Evolutionary conservation across 805 yeast genomes (phyloP).

Genomic region (Starmerella scarabaei): DNA sequence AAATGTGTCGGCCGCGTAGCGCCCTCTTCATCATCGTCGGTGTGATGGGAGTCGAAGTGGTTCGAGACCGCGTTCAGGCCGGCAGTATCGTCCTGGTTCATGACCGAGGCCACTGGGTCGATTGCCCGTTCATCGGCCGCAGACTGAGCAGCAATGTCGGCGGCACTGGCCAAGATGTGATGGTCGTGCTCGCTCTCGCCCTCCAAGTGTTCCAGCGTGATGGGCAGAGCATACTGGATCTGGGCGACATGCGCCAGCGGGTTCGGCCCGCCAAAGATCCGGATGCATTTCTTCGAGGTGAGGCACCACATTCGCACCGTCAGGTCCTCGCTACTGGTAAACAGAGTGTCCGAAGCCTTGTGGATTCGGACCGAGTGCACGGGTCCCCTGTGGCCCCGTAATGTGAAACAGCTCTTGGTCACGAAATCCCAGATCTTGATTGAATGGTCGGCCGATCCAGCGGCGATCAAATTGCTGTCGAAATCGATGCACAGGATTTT

Average conservation of each 20-base stretch:
- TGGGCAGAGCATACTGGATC: slow-evolving; percentile 82
- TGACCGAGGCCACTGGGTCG: background rate
- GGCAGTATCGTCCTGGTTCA: background rate
- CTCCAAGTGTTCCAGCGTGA: slow-evolving; percentile 56
- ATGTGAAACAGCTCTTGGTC: slow-evolving; percentile 78
- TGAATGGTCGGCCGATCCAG: slow-evolving; percentile 86
- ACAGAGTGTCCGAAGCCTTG: slow-evolving; percentile 60
- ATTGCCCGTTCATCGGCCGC: background rate
- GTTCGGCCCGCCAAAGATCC: slow-evolving; percentile 54
- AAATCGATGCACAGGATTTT: slow-evolving; percentile 79
- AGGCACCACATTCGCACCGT: slow-evolving; percentile 94
- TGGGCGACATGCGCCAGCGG: slow-evolving; percentile 75
- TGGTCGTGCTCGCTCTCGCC: slow-evolving; percentile 30
- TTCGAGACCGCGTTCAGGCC: slow-evolving; percentile 1
- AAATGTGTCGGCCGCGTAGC: slow-evolving; percentile 60
- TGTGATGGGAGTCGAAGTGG: slow-evolving; percentile 1
- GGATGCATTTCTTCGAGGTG: slow-evolving; percentile 60
- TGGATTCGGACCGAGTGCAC: slow-evolving; percentile 85
- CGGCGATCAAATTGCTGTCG: slow-evolving; percentile 65
- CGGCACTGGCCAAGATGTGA: slow-evolving; percentile 4
- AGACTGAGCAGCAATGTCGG: background rate
- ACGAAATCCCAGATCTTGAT: slow-evolving; percentile 96
- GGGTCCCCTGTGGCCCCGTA: slow-evolving; percentile 87
- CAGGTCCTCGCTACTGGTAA: slow-evolving; percentile 82
- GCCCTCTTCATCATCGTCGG: slow-evolving; percentile 17